Conservation (phyloP, 2,329 filamentous ascomycete species). For the Fusarium armeniacum region DNA sequence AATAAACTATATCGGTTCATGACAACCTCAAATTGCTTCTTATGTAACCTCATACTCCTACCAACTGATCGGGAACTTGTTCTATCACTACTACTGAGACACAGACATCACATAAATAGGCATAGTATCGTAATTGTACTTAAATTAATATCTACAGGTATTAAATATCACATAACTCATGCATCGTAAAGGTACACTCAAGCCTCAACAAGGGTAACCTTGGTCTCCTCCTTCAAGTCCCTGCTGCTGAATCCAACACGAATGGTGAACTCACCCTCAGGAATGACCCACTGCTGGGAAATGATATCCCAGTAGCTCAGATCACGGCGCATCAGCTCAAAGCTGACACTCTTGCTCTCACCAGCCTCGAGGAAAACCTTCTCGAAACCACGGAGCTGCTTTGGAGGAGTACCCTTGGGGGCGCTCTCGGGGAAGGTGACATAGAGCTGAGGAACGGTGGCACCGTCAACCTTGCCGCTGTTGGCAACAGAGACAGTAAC, state of each 20-base stretch:
- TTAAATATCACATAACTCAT: slow-evolving; percentile 35
- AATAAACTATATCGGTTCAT: too few species aligned
- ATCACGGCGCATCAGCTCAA: slow-evolving; percentile 63
- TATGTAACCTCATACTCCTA: neutral
- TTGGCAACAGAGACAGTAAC: slow-evolving; percentile 65
- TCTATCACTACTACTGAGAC: too few species aligned
- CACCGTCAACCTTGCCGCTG: slow-evolving; percentile 63
- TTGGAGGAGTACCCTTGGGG: slow-evolving; percentile 61
- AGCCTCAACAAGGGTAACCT: slow-evolving; percentile 41
- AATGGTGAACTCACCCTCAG: slow-evolving; percentile 46
- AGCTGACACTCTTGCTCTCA: slow-evolving; percentile 57
- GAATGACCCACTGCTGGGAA: slow-evolving; percentile 58
- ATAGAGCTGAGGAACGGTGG: slow-evolving; percentile 69
- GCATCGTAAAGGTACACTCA: slow-evolving; percentile 38
- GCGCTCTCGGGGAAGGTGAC: slow-evolving; percentile 58
- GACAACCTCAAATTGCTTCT: too few species aligned
- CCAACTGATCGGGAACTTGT: neutral
- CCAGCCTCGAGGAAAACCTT: slow-evolving; percentile 62
- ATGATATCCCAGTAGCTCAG: slow-evolving; percentile 64
- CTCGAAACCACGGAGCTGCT: slow-evolving; percentile 65
- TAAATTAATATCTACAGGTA: slow-evolving; percentile 13
- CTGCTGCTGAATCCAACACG: slow-evolving; percentile 51
- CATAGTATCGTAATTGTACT: slow-evolving; percentile 10
- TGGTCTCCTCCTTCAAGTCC: slow-evolving; percentile 45
- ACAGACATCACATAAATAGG: neutral